Evolutionary conservation across 176 grass and related monocot species (phyloP).

Genomic region (Triticum monococcum): DNA sequence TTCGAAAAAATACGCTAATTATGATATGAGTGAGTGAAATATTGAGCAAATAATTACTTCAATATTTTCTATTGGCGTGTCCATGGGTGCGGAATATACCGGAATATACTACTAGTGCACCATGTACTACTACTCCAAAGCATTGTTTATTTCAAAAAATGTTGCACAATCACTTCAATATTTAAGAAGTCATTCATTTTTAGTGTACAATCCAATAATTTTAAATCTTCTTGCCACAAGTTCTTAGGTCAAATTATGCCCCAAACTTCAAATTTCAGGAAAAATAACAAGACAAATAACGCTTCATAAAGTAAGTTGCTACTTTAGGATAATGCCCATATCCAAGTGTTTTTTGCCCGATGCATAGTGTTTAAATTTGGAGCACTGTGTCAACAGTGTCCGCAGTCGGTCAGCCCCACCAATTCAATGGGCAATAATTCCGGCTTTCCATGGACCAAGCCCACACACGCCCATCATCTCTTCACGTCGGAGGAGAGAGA

Average conservation of each 20-base stretch:
- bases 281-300: neutral
- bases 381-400: neutral
- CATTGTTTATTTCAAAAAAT: too few species aligned
- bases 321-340: neutral
- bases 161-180: too few species aligned
- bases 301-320: neutral
- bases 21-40: too few species aligned
- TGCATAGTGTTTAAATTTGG: neutral
- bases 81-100: too few species aligned
- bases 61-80: too few species aligned
- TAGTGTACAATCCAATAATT: neutral
- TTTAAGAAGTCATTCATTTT: too few species aligned
- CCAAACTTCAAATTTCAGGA: neutral
- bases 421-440: slow-evolving; percentile 39
- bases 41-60: too few species aligned
- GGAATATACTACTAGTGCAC: too few species aligned
- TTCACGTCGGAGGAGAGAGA: slow-evolving; percentile 26
- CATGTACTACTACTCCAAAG: too few species aligned
- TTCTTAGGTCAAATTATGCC: neutral
- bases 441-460: slow-evolving; percentile 28
- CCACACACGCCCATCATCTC: slow-evolving; percentile 21
- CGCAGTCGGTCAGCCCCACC: neutral
- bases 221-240: neutral
- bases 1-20: too few species aligned
- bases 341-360: neutral